These are phyloP conservation scores for Escovopsis sp. DNA, from an alignment of 2,329 filamentous ascomycete genomes.

Conservation along the genomic window DNA sequence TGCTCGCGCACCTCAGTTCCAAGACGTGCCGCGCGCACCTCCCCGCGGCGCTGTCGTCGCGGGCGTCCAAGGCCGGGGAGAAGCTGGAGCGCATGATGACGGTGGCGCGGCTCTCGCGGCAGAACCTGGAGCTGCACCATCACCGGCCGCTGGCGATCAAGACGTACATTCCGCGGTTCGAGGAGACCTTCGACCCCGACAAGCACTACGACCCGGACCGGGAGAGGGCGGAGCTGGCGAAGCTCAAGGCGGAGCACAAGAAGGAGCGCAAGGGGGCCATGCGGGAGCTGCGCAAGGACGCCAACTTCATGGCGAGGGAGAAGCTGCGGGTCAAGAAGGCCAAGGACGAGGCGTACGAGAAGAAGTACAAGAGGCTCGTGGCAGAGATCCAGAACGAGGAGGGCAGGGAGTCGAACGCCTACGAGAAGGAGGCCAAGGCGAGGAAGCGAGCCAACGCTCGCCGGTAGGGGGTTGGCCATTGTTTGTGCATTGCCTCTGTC, in stretches of 20 bases:
- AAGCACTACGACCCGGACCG: constrained; percentile 95
- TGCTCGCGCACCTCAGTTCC: constrained; percentile 45
- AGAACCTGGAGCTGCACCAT: constrained; percentile 74
- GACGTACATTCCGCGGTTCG: constrained; percentile 81
- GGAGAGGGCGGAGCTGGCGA: constrained; percentile 71
- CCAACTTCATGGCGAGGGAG: constrained; percentile 83
- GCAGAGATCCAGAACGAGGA: constrained; percentile 95
- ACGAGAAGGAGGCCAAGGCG: constrained; percentile 70
- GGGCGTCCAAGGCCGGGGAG: constrained; percentile 24
- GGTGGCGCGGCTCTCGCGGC: constrained; percentile 49
- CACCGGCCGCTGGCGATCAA: constrained; percentile 83
- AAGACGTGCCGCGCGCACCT: constrained; percentile 36
- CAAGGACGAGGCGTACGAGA: constrained; percentile 84
- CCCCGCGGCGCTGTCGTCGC: constrained; percentile 25
- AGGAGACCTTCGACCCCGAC: constrained; percentile 84
- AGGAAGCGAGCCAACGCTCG: constrained; percentile 45
- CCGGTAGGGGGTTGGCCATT: constrained; percentile 3
- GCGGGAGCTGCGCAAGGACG: constrained; percentile 87
- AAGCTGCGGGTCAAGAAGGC: constrained; percentile 85
- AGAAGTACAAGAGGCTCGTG: constrained; percentile 83
- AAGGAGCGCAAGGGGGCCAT: constrained; percentile 88
- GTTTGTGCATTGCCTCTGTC: too few species aligned
- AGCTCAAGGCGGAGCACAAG: constrained; percentile 83
- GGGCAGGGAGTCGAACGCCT: constrained; percentile 69
- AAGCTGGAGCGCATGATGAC: constrained; percentile 40